Evolutionary conservation across 1,284 basidiomycete species (phyloP), one percentile per base, ranked within the genome.

Genomic region (Tilletia caries): DNA sequence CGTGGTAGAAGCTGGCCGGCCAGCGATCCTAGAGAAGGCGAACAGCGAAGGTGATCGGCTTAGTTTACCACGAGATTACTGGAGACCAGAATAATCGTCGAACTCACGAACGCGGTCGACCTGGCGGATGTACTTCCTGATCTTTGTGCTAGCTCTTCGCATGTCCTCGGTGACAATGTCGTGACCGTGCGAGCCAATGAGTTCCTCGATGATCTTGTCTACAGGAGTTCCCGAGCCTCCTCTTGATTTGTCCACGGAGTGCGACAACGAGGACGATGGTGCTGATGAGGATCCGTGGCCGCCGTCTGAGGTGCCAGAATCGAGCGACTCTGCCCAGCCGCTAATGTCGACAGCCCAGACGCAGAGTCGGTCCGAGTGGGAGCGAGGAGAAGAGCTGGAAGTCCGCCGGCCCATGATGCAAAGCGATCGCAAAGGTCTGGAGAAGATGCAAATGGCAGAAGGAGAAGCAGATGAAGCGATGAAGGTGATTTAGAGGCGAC

Each of bases 261-360:
- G 5, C 3, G 52, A 15, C 3, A 27, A 29, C 23, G 52, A 58
- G 10, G 52, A 58, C 3, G 54, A 29, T 29, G 29, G 10, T 1
- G 23, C 10, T 25, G 54, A 27, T 27, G 32, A 62, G 10, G 58
- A 34, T 3, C 20, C 33, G 58, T n/a, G 29, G 33, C 20, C 33
- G 33, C 20, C n/a, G 65, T 48, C 52, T 8, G 65, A 43, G 6
- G 58, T 3, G 32, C 34, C 29, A 20, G 27, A 20, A 15, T 33
- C 58, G 58, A 62, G 58, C 2, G 58, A 48, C 12, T 29, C 33
- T 25, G 50, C 20, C 62, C 65, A 68, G 4, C 58, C 60, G 32
- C 60, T 37, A 18, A 68, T 48, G 41, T 68, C 67, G 58, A 68
- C 58, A 15, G 67, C 67, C 67, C 67, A 68, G 34, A 68, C 37